Conservation (phyloP, 306 rosid genomes). For the Trifolium subterraneum region DNA sequence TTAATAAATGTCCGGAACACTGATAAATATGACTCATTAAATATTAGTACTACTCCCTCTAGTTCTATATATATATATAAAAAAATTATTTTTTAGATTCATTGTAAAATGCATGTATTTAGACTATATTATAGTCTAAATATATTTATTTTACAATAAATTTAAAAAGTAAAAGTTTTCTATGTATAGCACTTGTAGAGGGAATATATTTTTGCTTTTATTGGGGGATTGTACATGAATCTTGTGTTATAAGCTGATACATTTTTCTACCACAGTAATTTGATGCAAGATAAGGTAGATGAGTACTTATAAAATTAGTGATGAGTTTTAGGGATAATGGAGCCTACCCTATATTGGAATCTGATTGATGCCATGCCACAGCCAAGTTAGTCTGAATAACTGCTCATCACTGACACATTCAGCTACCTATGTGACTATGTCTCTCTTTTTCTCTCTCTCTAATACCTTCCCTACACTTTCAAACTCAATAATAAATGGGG, state of each 20-base stretch:
- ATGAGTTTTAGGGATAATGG: background rate
- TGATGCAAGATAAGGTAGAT: constrained; percentile 23
- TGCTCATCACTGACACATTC: constrained; percentile 62
- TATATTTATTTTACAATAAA: too few species aligned
- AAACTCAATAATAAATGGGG: constrained; percentile 52
- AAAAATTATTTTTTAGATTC: too few species aligned
- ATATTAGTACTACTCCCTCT: too few species aligned
- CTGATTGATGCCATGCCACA: constrained; percentile 69
- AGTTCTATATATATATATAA: too few species aligned
- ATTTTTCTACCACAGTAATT: background rate
- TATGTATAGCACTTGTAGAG: too few species aligned
- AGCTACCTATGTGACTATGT: constrained; percentile 40
- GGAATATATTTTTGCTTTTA: too few species aligned
- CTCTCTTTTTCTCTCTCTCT: constrained; percentile 31
- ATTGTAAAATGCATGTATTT: too few species aligned
- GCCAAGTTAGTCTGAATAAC: constrained; percentile 42
- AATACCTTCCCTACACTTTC: background rate
- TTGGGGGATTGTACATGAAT: background rate
- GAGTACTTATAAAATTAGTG: background rate
- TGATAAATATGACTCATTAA: too few species aligned
- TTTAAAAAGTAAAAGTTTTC: too few species aligned
- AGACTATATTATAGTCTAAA: too few species aligned
- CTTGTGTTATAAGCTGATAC: background rate
- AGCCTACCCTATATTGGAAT: constrained; percentile 46
- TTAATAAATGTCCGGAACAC: too few species aligned